phyloP scores from a whole-genome alignment of 179 eudicot genomes.

The Beta macrorhiza region DNA sequence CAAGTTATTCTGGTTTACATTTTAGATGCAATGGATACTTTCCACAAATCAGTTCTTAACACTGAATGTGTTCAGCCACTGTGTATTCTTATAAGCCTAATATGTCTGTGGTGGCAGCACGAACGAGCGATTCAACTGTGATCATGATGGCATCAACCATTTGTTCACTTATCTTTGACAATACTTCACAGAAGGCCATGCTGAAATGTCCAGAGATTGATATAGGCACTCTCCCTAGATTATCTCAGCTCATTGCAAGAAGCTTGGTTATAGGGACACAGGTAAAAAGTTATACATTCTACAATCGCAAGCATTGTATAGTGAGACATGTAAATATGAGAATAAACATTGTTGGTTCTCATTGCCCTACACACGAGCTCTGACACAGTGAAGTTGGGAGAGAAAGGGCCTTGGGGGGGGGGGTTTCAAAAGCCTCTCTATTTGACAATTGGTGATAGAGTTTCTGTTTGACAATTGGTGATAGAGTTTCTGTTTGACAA shows the following conservation, averaged over 20 bases:
- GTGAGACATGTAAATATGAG: not conserved
- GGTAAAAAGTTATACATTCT: slow-evolving; percentile 41
- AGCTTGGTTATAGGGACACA: slow-evolving; percentile 51
- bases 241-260: slow-evolving; percentile 62
- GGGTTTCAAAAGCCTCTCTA: too few relatives aligned
- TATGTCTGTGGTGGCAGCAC: slow-evolving; percentile 37
- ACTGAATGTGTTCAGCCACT: not conserved
- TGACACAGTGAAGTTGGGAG: not conserved
- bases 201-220: slow-evolving; percentile 49
- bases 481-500: not conserved
- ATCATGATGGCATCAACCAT: slow-evolving; percentile 93
- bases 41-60: not conserved
- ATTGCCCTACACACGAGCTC: not conserved
- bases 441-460: not conserved
- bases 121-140: slow-evolving; percentile 43
- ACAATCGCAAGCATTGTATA: not conserved
- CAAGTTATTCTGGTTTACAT: not conserved
- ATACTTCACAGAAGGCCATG: slow-evolving; percentile 69
- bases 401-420: slow-evolving; percentile 6
- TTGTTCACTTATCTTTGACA: slow-evolving; percentile 67
- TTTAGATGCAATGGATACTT: slow-evolving; percentile 3
- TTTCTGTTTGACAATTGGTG: not conserved
- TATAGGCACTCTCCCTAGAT: slow-evolving; percentile 31
- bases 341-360: not conserved
- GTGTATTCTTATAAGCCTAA: not conserved